Conservation (phyloP, 441 rosid species). For the Erodium chrysanthum region DNA sequence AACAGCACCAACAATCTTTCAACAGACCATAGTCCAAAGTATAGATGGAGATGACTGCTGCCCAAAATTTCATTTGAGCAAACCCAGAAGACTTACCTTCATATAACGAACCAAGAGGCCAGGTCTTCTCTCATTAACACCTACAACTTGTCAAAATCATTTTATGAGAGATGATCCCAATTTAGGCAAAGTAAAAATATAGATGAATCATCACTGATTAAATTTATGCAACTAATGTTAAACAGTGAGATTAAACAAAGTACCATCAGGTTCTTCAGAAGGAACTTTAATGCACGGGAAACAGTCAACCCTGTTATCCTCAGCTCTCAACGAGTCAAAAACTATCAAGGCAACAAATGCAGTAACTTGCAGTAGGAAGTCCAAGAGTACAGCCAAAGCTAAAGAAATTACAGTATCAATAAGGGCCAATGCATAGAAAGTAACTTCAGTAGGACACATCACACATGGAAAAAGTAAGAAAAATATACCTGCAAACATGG, state of each 20-base stretch:
- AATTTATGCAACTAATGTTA: background rate
- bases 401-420: conserved; percentile 16
- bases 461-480: background rate
- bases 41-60: background rate
- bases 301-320: conserved; percentile 52
- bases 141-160: conserved; percentile 19
- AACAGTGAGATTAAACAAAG: conserved; percentile 5
- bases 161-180: no score
- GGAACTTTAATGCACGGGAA: conserved; percentile 44
- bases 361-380: conserved; percentile 57
- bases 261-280: conserved; percentile 35
- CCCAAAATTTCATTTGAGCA: background rate
- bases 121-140: conserved; percentile 28
- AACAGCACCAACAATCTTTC: background rate
- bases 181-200: conserved; percentile 2
- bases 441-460: background rate
- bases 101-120: conserved; percentile 48
- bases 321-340: conserved; percentile 43
- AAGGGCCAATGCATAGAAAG: conserved; percentile 9
- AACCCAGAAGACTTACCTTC: conserved; percentile 32
- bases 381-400: conserved; percentile 58
- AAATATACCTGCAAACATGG: conserved; percentile 58
- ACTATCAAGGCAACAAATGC: conserved; percentile 53
- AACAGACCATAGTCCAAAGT: background rate
- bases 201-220: background rate